These are phyloP conservation scores for Rhododendron simsii DNA, from an alignment of 148 eudicot genomes.

Conservation along the genomic window DNA sequence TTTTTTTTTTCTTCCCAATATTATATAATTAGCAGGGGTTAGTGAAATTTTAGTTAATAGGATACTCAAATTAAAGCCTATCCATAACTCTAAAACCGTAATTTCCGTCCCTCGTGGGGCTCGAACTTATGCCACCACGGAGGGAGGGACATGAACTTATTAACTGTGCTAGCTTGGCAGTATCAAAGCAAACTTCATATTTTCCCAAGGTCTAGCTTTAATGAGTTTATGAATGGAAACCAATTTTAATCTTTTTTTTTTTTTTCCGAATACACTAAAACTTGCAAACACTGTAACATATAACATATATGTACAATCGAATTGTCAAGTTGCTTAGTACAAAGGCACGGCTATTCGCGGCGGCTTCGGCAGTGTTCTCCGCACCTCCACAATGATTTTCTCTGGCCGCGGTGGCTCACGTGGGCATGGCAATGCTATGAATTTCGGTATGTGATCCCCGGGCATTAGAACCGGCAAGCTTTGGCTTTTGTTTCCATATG, in stretches of 20 bases:
- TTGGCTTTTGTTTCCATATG: conserved; percentile 14
- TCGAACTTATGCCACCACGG: too few relatives aligned
- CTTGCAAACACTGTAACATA: neutral
- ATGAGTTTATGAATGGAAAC: neutral
- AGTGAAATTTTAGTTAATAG: too few relatives aligned
- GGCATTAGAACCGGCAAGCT: conserved; percentile 70
- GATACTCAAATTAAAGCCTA: too few relatives aligned
- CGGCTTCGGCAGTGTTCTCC: conserved; percentile 42
- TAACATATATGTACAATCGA: neutral
- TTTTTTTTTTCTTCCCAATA: too few relatives aligned
- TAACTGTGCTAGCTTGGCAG: too few relatives aligned
- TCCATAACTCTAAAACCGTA: too few relatives aligned
- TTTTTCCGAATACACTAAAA: neutral
- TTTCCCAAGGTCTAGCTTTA: neutral
- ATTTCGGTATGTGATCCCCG: conserved; percentile 53
- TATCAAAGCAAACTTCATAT: neutral
- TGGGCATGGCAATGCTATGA: conserved; percentile 80
- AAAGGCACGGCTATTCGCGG: conserved; percentile 47
- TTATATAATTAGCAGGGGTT: too few relatives aligned
- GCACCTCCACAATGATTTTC: conserved; percentile 15
- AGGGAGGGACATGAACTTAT: too few relatives aligned
- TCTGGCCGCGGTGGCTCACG: conserved; percentile 41
- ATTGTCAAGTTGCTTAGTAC: conserved; percentile 11
- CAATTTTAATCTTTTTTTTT: neutral
- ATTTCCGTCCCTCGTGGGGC: too few relatives aligned